phyloP scores from a whole-genome alignment of 306 rosid genomes.

The Cajanus cajan region DNA sequence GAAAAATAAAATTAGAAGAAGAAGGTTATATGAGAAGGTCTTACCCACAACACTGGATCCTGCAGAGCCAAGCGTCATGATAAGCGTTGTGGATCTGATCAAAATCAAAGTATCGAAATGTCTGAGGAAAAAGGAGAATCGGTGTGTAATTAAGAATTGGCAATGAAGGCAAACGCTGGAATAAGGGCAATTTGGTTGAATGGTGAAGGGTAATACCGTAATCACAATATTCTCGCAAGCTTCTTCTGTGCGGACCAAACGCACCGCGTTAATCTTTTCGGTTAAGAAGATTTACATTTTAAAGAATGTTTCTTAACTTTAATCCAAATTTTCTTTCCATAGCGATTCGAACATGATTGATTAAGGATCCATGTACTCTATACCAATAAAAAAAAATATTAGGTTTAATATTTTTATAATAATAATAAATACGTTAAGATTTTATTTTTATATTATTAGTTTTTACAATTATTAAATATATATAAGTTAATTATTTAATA shows the following conservation, averaged over 20 bases:
- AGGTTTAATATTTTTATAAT: too few species aligned
- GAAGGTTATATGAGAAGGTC: conserved; percentile 19
- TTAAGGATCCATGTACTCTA: too few species aligned
- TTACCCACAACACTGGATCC: conserved; percentile 98
- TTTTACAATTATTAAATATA: too few species aligned
- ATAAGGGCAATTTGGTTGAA: not conserved
- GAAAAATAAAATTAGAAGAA: too few species aligned
- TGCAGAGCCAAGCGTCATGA: conserved; percentile 96
- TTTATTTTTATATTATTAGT: too few species aligned
- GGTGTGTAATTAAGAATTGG: not conserved
- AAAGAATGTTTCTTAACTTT: too few species aligned
- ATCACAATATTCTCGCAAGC: not conserved
- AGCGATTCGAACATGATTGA: too few species aligned
- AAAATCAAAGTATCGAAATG: conserved; percentile 38
- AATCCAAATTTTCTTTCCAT: too few species aligned
- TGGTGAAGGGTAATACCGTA: not conserved
- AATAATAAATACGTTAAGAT: too few species aligned
- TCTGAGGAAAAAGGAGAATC: conserved; percentile 35
- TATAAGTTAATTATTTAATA: too few species aligned
- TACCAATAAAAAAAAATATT: too few species aligned
- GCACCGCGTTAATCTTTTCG: not conserved
- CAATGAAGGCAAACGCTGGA: not conserved
- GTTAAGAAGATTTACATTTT: not conserved
- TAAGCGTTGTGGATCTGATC: conserved; percentile 62
- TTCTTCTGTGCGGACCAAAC: not conserved